Conservation (phyloP, 441 rosid genomes). For the Populus hybrid region DNA sequence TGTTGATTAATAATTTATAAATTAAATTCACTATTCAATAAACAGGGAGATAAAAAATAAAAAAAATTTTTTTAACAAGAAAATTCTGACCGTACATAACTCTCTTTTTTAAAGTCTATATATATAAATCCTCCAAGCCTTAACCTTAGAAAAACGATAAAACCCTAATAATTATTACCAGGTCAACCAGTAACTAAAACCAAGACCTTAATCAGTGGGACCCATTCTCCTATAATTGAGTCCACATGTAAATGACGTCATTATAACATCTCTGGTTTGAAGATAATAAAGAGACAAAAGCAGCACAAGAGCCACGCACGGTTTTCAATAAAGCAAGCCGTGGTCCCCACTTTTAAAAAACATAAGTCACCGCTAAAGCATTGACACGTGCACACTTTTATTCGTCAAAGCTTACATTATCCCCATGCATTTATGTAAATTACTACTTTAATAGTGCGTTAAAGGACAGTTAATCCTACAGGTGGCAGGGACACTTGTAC, state of each 20-base stretch:
- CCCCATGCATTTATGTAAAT: conserved; percentile 30
- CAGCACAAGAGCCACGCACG: conserved; percentile 41
- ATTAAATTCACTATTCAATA: too few relatives aligned
- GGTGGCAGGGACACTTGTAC: conserved; percentile 39
- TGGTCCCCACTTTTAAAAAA: conserved; percentile 19
- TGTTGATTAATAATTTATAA: too few relatives aligned
- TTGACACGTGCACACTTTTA: conserved; percentile 22
- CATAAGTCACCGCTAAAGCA: not conserved
- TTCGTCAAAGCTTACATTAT: conserved; percentile 27
- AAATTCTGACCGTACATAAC: too few relatives aligned
- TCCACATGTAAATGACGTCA: conserved; percentile 34
- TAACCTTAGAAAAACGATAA: not conserved
- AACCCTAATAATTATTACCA: not conserved
- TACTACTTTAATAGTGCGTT: conserved; percentile 25
- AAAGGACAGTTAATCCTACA: conserved; percentile 29
- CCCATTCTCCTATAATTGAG: conserved; percentile 19
- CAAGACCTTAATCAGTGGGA: conserved; percentile 1
- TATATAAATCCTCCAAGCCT: too few relatives aligned
- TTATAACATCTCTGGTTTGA: conserved; percentile 19
- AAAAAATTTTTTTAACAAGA: too few relatives aligned
- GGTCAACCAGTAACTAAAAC: conserved; percentile 16
- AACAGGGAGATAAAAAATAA: too few relatives aligned
- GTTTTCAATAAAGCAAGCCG: conserved; percentile 27
- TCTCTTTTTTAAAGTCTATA: too few relatives aligned
- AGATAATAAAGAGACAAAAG: conserved; percentile 15